phyloP scores from a whole-genome alignment of 495 filamentous ascomycete genomes.

The Penicillium herquei region DNA sequence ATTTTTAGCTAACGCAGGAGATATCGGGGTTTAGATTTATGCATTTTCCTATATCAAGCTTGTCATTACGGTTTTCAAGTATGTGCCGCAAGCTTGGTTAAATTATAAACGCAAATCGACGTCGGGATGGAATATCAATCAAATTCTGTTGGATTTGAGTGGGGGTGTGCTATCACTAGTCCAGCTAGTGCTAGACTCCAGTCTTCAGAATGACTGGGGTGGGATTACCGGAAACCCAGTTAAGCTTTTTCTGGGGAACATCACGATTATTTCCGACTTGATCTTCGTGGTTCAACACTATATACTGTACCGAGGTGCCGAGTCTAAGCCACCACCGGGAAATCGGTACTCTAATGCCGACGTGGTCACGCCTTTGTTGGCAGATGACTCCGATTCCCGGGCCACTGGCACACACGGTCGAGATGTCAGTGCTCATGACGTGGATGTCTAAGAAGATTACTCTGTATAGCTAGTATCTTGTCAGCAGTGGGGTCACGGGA shows the following conservation, averaged over 20 bases:
- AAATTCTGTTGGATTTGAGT: slow-evolving; percentile 79
- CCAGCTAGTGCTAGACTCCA: slow-evolving; percentile 82
- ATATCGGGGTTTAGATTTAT: slow-evolving; percentile 58
- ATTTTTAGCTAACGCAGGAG: slow-evolving; percentile 9
- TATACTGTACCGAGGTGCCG: slow-evolving; percentile 57
- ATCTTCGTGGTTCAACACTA: slow-evolving; percentile 90
- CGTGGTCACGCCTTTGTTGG: slow-evolving; percentile 31
- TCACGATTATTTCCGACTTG: slow-evolving; percentile 81
- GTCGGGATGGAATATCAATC: slow-evolving; percentile 78
- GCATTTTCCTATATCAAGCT: slow-evolving; percentile 82
- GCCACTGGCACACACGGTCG: too few relatives aligned
- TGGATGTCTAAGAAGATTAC: too few relatives aligned
- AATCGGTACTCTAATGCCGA: slow-evolving; percentile 7
- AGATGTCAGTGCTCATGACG: too few relatives aligned
- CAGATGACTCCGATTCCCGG: neutral
- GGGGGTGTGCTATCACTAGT: slow-evolving; percentile 80
- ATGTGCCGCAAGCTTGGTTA: slow-evolving; percentile 78
- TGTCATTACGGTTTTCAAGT: slow-evolving; percentile 85
- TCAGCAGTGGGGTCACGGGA: too few relatives aligned
- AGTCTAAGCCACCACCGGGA: slow-evolving; percentile 10
- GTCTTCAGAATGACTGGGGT: slow-evolving; percentile 80
- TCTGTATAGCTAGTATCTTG: too few relatives aligned
- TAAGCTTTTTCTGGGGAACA: slow-evolving; percentile 81
- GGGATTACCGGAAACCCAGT: slow-evolving; percentile 89
- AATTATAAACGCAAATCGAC: slow-evolving; percentile 85